Conservation (phyloP, 148 eudicot species). For the Cornus florida region DNA sequence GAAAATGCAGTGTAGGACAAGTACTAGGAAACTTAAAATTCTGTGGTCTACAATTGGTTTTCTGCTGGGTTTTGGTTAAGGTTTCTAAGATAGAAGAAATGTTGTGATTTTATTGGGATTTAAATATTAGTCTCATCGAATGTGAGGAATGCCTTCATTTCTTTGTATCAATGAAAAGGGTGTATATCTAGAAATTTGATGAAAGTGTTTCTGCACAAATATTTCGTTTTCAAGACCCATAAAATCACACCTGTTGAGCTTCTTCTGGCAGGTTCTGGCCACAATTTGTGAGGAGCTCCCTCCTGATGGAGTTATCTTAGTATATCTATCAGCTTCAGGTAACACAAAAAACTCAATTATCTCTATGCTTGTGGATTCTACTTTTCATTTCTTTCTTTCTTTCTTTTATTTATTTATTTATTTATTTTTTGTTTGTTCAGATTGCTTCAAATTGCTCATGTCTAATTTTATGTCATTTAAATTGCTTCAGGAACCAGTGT, state of each 20-base stretch:
- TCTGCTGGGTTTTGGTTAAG: too few species aligned
- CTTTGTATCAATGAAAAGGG: too few species aligned
- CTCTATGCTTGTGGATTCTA: neutral
- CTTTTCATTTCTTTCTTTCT: too few species aligned
- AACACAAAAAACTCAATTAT: neutral
- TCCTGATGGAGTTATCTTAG: conserved; percentile 78
- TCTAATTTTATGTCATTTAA: conserved; percentile 13
- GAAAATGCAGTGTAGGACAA: too few species aligned
- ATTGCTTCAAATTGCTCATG: conserved; percentile 27
- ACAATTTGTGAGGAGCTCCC: conserved; percentile 85
- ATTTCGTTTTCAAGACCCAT: neutral
- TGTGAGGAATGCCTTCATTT: too few species aligned
- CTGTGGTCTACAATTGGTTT: too few species aligned
- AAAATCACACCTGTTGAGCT: neutral
- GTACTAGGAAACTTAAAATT: too few species aligned
- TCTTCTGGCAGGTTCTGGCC: conserved; percentile 65
- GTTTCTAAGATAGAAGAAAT: too few species aligned
- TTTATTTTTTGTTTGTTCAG: conserved; percentile 8
- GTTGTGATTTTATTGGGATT: too few species aligned
- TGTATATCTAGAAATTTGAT: too few species aligned
- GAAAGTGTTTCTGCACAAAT: neutral
- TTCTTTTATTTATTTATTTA: too few species aligned
- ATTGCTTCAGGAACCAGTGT: conserved; percentile 55
- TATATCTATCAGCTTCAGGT: conserved; percentile 80
- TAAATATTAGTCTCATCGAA: too few species aligned